Conservation (phyloP, 306 rosid species). For the Cucumis hystrix region DNA sequence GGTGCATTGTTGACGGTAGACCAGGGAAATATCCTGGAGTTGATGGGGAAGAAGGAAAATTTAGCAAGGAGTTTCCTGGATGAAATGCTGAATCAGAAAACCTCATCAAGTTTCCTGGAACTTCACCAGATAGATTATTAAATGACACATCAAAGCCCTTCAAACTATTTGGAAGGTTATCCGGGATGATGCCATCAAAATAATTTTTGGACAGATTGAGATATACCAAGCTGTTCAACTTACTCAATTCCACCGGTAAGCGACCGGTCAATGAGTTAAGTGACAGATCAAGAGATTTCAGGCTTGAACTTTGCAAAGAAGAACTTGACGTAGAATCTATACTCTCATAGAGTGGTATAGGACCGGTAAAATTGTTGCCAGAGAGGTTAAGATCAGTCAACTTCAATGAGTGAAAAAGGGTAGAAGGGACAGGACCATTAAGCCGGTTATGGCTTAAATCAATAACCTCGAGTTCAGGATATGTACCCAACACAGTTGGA, state of each 20-base stretch:
- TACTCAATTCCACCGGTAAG: constrained; percentile 35
- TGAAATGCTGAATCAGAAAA: constrained; percentile 68
- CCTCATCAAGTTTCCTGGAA: constrained; percentile 38
- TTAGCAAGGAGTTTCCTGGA: constrained; percentile 60
- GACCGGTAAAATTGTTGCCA: constrained; percentile 46
- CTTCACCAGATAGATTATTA: constrained; percentile 54
- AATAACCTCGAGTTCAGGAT: constrained; percentile 45
- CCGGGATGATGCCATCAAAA: constrained; percentile 52
- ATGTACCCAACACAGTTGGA: constrained; percentile 47
- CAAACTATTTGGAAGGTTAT: constrained; percentile 42
- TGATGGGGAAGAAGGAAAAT: constrained; percentile 23
- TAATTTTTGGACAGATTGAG: constrained; percentile 43
- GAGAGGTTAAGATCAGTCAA: constrained; percentile 52
- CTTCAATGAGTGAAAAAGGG: constrained; percentile 39
- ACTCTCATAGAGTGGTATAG: constrained; percentile 27
- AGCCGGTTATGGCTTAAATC: constrained; percentile 61
- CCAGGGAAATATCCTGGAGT: constrained; percentile 24
- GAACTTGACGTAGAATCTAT: constrained; percentile 8
- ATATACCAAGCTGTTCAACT: constrained; percentile 37
- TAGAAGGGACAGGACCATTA: constrained; percentile 44
- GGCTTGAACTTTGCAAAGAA: constrained; percentile 22
- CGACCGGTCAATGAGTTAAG: constrained; percentile 48
- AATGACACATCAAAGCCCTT: constrained; percentile 49
- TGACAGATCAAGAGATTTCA: constrained; percentile 60
- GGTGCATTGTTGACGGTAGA: constrained; percentile 14